Evolutionary conservation across 768 basidiomycete species (phyloP), one percentile per base, ranked within the genome.

Genomic region (Psilocybe cyanescens): DNA sequence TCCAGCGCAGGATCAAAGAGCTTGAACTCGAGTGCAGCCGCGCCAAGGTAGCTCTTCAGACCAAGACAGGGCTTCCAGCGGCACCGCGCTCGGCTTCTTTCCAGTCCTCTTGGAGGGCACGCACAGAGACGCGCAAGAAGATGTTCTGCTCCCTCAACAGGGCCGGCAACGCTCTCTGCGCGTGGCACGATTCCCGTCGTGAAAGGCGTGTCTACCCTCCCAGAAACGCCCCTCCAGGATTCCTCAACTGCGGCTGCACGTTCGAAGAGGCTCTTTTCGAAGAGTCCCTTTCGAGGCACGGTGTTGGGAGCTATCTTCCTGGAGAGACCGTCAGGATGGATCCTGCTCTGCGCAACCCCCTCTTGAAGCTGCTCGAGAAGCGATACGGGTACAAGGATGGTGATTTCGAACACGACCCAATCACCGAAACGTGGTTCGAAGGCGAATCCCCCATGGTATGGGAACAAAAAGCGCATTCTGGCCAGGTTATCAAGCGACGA

Each of bases 261-360:
- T 85, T 82, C 70, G 91, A 92, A 48, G 87, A 94, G 74, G 92
- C 92, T 3, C 84, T 95, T 6, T 95, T 95, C 69, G 92, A 94
- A 69, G 92, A 94, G 75, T 90, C 88, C 68, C 81, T 95, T 7
- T 72, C 92, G 9, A 86, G 91, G 19, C 91, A 94, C 62, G 82
- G 80, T 4, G 91, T 95, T 14, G 92, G 92, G 28, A 88, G 88
- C 71, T 94, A 94, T 68, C 85, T 85, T 62, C 93, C 92, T 0
- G 93, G 92, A 55, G 93, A 94, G 72, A 87, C 74, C 58, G 92
- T 94, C 53, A 88, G 92, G 69, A 94, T 95, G 92, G 92, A 95
- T 68, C 92, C 92, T 8, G 91, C 89, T 37, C 77, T 95, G 60
- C 85, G 92, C 44, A 94, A 94, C 63, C 90, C 92, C 30, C 82